A percentile compares a stretch with the other conserved stretches of the same genome.
Conservation (phyloP, 2,329 filamentous ascomycete species). For the Didymella glomerata region DNA sequence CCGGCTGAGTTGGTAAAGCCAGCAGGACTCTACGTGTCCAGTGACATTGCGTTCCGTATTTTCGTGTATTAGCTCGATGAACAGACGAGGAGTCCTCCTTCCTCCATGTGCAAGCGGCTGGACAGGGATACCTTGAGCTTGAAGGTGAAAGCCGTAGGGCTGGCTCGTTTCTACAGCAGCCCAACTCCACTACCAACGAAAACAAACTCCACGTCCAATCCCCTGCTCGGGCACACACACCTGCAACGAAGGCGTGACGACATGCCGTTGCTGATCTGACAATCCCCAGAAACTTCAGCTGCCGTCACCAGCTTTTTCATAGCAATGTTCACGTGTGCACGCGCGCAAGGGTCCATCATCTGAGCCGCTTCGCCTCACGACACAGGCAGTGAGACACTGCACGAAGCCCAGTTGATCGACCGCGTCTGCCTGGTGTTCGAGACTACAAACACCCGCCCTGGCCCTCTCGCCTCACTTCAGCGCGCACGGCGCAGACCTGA, state of each 20-base stretch:
- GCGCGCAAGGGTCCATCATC: constrained; percentile 41
- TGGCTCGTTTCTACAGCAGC: constrained; percentile 20
- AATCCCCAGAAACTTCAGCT: constrained; percentile 11
- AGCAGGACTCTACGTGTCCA: constrained; percentile 1
- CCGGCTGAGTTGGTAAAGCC: background rate
- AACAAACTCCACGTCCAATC: constrained; percentile 22
- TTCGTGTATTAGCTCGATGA: background rate
- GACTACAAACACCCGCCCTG: constrained; percentile 19
- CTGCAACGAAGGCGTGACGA: constrained; percentile 19
- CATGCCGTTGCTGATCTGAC: constrained; percentile 17
- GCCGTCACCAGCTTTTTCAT: constrained; percentile 2
- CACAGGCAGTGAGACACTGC: constrained; percentile 34
- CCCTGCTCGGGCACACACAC: constrained; percentile 18
- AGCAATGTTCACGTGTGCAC: constrained; percentile 40
- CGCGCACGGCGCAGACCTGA: constrained; percentile 14
- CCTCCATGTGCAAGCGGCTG: background rate
- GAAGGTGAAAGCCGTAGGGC: constrained; percentile 13
- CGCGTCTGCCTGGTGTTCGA: constrained; percentile 32
- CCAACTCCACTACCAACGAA: constrained; percentile 17
- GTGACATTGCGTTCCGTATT: constrained; percentile 1
- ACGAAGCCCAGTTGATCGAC: constrained; percentile 13
- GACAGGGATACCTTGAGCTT: constrained; percentile 18
- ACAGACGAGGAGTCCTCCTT: background rate
- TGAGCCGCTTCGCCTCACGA: constrained; percentile 46
- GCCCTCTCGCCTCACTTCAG: constrained; percentile 4